A percentile compares a stretch with the other conserved stretches of the same genome.
Evolutionary conservation across 2,329 filamentous ascomycete genomes (phyloP).

Genomic region (Colletotrichum navitas): DNA sequence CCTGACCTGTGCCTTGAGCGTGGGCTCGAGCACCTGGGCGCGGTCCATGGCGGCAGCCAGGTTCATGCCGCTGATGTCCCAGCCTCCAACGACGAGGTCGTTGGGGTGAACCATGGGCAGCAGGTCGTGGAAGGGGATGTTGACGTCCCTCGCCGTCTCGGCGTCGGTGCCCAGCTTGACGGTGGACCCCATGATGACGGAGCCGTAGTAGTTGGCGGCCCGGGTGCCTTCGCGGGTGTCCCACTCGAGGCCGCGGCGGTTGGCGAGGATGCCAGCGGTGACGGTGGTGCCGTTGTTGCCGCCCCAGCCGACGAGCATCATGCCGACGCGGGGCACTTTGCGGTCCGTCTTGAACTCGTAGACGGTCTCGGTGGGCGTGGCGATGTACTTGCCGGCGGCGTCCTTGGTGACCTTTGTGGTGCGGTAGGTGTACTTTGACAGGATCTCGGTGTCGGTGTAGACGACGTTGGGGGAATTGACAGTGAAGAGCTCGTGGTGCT

Average conservation of each 20-base stretch:
- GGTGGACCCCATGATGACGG: slow-evolving; percentile 95
- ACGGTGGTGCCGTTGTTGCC: slow-evolving; percentile 99
- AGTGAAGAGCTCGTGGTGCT: slow-evolving; percentile 77
- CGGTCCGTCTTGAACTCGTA: slow-evolving; percentile 99
- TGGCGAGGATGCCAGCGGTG: slow-evolving; percentile 96
- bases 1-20: slow-evolving; percentile 87
- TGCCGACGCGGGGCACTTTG: slow-evolving; percentile 90
- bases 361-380: slow-evolving; percentile 86
- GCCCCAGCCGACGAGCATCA: slow-evolving; percentile 98
- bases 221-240: slow-evolving; percentile 91
- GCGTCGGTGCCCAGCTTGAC: slow-evolving; percentile 94
- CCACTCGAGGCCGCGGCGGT: slow-evolving; percentile 88
- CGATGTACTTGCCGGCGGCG: slow-evolving; percentile 79
- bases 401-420: slow-evolving; percentile 85
- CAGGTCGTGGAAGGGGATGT: slow-evolving; percentile 94
- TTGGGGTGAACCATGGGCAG: slow-evolving; percentile 98
- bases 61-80: slow-evolving; percentile 96
- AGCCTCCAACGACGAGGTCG: slow-evolving; percentile 93
- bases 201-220: slow-evolving; percentile 97
- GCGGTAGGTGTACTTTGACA: slow-evolving; percentile 95
- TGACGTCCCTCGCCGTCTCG: slow-evolving; percentile 88
- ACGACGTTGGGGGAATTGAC: slow-evolving; percentile 93
- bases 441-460: slow-evolving; percentile 90
- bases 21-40: slow-evolving; percentile 94
- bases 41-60: slow-evolving; percentile 94